Percentiles rank a stretch among this genome's conserved stretches.
phyloP scores from a whole-genome alignment of 352 stramenopile species.

The Globisporangium apiculatum region DNA sequence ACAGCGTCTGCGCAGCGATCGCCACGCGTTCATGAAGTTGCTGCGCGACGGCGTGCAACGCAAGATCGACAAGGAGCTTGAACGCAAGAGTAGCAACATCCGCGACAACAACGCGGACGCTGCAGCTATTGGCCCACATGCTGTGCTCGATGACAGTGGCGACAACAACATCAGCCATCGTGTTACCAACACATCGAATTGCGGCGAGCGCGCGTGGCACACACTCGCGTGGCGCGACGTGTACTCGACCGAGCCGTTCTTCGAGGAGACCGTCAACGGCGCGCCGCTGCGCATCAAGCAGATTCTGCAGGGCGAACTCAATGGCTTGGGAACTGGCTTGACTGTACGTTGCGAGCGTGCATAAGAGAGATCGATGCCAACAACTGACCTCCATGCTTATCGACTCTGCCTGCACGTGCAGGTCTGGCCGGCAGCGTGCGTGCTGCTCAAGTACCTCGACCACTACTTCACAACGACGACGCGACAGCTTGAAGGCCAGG shows the following conservation, averaged over 20 bases:
- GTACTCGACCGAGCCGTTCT: conserved; percentile 61
- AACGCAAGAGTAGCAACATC: background rate
- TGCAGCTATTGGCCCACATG: background rate
- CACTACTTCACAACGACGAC: conserved; percentile 22
- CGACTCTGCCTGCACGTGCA: conserved; percentile 1
- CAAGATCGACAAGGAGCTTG: conserved; percentile 30
- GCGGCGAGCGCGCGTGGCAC: conserved; percentile 26
- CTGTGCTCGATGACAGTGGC: background rate
- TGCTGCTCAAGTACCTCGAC: conserved; percentile 76
- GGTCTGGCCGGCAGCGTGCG: conserved; percentile 76
- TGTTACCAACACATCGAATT: no score
- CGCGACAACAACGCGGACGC: background rate
- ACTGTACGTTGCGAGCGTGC: conserved; percentile 22
- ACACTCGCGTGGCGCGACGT: conserved; percentile 71
- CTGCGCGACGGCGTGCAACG: conserved; percentile 53
- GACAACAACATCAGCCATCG: background rate
- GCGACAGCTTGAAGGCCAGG: conserved; percentile 22
- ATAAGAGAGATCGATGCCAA: no score
- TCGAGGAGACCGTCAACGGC: conserved; percentile 36
- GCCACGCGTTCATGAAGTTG: conserved; percentile 39
- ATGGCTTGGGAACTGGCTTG: conserved; percentile 71
- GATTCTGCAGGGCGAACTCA: conserved; percentile 70
- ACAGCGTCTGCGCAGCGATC: conserved; percentile 11
- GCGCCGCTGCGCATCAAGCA: conserved; percentile 58
- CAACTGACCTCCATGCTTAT: no score